Evolutionary conservation across 805 yeast species (phyloP).

Genomic region (Saccharomycopsis sp.): DNA sequence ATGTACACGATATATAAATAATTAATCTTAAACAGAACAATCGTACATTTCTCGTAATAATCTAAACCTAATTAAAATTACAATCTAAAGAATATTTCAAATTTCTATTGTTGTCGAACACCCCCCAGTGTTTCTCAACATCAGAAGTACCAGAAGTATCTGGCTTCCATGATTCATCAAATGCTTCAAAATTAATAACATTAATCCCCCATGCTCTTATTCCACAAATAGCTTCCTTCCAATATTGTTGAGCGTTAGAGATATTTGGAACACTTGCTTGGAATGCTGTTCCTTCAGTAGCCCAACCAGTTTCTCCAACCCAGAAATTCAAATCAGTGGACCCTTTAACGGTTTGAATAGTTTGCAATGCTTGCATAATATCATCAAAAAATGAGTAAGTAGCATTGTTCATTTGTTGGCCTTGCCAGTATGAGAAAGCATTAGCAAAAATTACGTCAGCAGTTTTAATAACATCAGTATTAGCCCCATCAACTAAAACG

Average conservation of each 20-base stretch:
- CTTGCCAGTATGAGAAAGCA: constrained; percentile 99
- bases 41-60: no score
- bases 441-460: constrained; percentile 86
- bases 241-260: constrained; percentile 69
- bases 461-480: constrained; percentile 64
- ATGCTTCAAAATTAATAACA: constrained; percentile 89
- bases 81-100: constrained; percentile 43
- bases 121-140: constrained; percentile 96
- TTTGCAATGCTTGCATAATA: constrained; percentile 94
- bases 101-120: constrained; percentile 48
- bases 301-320: constrained; percentile 99
- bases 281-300: constrained; percentile 73
- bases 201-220: constrained; percentile 95
- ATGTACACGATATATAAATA: background rate
- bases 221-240: constrained; percentile 87
- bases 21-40: no score
- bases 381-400: constrained; percentile 92
- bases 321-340: constrained; percentile 80
- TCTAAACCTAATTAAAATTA: constrained; percentile 36
- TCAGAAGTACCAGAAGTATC: constrained; percentile 75
- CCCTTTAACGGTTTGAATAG: constrained; percentile 81
- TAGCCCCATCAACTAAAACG: constrained; percentile 72
- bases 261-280: constrained; percentile 61
- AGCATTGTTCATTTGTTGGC: constrained; percentile 76
- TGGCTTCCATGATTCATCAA: constrained; percentile 96